phyloP scores from a whole-genome alignment of 2,329 filamentous ascomycete genomes.

The Verticillium albo-atrum region DNA sequence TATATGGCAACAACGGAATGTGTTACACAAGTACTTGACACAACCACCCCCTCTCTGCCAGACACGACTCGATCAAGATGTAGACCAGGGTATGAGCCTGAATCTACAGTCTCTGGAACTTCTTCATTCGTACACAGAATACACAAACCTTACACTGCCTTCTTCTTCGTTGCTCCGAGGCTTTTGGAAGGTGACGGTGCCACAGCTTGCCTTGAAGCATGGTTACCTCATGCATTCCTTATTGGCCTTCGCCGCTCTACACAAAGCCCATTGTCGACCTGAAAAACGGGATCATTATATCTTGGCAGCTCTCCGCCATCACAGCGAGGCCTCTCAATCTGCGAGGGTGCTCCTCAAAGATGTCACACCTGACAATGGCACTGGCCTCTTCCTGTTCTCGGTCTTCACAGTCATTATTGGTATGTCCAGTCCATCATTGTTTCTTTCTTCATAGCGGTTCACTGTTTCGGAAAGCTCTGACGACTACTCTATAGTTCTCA shows the following conservation, averaged over 20 bases:
- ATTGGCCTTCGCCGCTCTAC: constrained; percentile 4
- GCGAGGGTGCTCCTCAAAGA: not conserved
- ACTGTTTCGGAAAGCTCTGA: not conserved
- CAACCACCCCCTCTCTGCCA: not conserved
- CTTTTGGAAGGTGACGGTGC: constrained; percentile 7
- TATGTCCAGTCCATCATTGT: not conserved
- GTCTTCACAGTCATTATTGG: not conserved
- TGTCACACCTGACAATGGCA: not conserved
- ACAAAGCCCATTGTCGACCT: not conserved
- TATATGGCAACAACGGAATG: not conserved
- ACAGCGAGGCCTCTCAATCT: not conserved
- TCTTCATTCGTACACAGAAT: constrained; percentile 1
- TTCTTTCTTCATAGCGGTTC: not conserved
- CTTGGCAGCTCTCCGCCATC: constrained; percentile 2
- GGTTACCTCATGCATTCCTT: constrained; percentile 4
- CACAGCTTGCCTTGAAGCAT: not conserved
- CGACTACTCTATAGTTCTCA: not conserved
- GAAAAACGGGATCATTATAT: not conserved
- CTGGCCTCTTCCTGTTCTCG: constrained; percentile 2
- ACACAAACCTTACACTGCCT: not conserved
- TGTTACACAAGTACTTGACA: not conserved
- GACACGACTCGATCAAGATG: not conserved
- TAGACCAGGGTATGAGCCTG: not conserved
- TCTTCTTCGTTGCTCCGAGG: not conserved
- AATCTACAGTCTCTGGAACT: constrained; percentile 5